Conservation (phyloP, 1,284 basidiomycete species). For the Cutaneotrichosporon sp. region DNA sequence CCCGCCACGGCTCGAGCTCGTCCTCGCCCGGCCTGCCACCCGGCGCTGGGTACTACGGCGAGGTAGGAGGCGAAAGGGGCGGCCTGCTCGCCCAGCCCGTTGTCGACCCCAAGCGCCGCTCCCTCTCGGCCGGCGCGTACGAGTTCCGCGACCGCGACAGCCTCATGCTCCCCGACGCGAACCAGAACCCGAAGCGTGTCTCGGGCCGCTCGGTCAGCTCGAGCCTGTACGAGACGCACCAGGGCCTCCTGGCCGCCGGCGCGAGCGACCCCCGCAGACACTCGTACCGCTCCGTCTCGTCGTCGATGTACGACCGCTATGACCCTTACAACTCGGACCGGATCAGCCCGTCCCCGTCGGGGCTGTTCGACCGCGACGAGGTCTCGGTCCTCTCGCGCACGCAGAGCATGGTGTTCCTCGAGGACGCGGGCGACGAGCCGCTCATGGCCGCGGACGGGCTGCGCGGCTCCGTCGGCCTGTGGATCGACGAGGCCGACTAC, state of each 20-base stretch:
- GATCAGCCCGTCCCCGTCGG: constrained; percentile 32
- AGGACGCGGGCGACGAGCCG: constrained; percentile 29
- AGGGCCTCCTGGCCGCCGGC: not conserved
- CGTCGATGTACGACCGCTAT: constrained; percentile 35
- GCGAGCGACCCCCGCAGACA: not conserved
- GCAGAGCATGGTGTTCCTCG: constrained; percentile 48
- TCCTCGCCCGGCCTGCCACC: not conserved
- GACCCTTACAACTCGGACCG: constrained; percentile 36
- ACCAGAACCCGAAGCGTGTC: not conserved
- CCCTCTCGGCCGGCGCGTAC: not conserved
- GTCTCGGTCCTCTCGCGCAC: constrained; percentile 33
- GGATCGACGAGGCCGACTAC: constrained; percentile 68
- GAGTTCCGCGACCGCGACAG: not conserved
- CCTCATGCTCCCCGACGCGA: not conserved
- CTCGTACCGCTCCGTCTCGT: constrained; percentile 36
- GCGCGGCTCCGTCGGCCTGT: constrained; percentile 29
- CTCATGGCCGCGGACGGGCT: not conserved
- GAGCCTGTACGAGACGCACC: not conserved
- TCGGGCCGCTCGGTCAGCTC: constrained; percentile 5
- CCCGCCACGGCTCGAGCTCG: not conserved
- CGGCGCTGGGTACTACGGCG: not conserved
- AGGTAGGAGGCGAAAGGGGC: not conserved
- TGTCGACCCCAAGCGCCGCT: not conserved
- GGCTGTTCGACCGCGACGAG: constrained; percentile 35
- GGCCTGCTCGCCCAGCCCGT: not conserved